Conservation (phyloP, 148 eudicot genomes). For the Cornus florida region DNA sequence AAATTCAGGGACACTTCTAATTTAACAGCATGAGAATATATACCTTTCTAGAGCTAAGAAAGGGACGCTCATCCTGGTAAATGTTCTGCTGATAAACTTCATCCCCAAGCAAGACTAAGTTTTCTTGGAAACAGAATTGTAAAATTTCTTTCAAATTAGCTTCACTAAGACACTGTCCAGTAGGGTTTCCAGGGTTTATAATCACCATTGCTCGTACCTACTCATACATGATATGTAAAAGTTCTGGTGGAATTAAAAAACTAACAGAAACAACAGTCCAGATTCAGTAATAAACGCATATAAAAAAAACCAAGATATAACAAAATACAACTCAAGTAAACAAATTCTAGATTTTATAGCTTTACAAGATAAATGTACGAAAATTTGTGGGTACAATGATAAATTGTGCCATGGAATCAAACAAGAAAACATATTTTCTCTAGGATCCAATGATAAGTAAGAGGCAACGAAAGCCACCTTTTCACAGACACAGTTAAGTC, state of each 20-base stretch:
- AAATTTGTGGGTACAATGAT: background rate
- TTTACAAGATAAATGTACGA: background rate
- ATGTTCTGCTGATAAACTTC: conserved; percentile 97
- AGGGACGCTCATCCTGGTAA: conserved; percentile 98
- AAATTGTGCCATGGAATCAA: background rate
- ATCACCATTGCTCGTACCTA: conserved; percentile 99
- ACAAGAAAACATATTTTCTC: background rate
- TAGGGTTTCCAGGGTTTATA: conserved; percentile 99
- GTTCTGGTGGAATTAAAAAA: background rate
- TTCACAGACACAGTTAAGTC: background rate
- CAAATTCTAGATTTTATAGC: background rate
- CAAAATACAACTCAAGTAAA: background rate
- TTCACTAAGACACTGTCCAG: conserved; percentile 95
- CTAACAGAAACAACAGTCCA: background rate
- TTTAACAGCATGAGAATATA: background rate
- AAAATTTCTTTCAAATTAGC: conserved; percentile 77
- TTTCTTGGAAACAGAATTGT: conserved; percentile 71
- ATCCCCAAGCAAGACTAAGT: conserved; percentile 84
- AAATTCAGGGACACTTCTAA: background rate
- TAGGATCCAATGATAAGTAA: background rate
- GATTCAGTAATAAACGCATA: background rate
- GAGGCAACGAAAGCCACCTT: background rate
- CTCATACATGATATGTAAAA: conserved; percentile 14
- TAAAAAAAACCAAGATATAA: background rate
- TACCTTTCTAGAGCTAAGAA: conserved; percentile 92